A percentile compares a stretch with the other conserved stretches of the same genome.
Conservation (phyloP, 768 basidiomycete genomes). For the Podaxis rugospora region DNA sequence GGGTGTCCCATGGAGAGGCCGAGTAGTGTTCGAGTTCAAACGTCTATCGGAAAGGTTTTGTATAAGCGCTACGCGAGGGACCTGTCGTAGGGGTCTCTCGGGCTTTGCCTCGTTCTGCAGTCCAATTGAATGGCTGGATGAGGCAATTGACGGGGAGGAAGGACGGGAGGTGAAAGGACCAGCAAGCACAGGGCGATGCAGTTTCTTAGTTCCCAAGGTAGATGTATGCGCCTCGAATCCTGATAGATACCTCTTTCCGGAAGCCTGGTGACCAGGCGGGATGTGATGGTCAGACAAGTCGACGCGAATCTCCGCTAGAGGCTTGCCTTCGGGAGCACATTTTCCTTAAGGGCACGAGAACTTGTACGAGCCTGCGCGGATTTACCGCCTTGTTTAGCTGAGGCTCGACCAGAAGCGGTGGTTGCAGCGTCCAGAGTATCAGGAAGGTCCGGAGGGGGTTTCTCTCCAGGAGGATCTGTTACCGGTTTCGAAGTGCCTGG, state of each 20-base stretch:
- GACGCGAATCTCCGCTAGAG: background rate
- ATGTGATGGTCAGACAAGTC: background rate
- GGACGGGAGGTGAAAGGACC: slow-evolving; percentile 24
- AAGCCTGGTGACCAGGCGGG: background rate
- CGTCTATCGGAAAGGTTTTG: slow-evolving; percentile 10
- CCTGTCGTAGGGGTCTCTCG: background rate
- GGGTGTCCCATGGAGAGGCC: background rate
- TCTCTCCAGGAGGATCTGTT: background rate
- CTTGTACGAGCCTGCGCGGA: background rate
- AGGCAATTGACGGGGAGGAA: slow-evolving; percentile 16
- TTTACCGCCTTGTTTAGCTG: background rate
- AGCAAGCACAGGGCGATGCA: slow-evolving; percentile 16
- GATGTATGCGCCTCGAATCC: slow-evolving; percentile 5
- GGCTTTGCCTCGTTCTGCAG: background rate
- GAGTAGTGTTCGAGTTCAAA: slow-evolving; percentile 14
- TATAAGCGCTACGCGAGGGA: background rate
- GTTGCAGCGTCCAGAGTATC: background rate
- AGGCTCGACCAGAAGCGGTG: background rate
- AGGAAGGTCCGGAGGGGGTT: background rate
- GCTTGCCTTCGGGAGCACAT: slow-evolving; percentile 4
- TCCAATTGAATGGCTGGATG: background rate
- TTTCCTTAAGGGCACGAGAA: slow-evolving; percentile 7
- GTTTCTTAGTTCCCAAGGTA: background rate
- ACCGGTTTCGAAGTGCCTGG: background rate
- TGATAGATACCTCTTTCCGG: background rate